Evolutionary conservation across 2,329 filamentous ascomycete species (phyloP).

Genomic region (Bipolaris bicolor): DNA sequence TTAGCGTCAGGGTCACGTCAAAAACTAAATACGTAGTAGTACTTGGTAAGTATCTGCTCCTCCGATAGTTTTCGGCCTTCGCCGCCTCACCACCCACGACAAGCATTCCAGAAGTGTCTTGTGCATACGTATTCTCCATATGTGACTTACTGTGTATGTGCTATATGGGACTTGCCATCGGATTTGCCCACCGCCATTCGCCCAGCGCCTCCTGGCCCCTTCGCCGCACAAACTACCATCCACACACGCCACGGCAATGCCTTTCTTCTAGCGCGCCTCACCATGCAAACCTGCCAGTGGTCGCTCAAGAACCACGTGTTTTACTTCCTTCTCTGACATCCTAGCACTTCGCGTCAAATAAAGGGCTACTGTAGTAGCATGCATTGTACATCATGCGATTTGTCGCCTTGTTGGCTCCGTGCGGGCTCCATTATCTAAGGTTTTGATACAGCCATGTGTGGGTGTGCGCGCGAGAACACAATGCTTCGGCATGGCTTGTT

Average conservation of each 20-base stretch:
- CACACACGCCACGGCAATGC: not conserved
- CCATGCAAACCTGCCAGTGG: not conserved
- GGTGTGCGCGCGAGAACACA: not conserved
- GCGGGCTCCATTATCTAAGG: not conserved
- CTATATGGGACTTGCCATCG: not conserved
- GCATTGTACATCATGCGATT: not conserved
- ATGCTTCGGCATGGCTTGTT: not conserved
- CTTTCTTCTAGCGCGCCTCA: not conserved
- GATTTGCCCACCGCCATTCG: not conserved
- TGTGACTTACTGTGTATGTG: too few relatives aligned
- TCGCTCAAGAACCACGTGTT: not conserved
- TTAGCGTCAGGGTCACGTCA: slow-evolving; percentile 6
- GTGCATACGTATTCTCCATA: too few relatives aligned
- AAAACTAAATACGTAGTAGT: not conserved
- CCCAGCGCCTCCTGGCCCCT: too few relatives aligned
- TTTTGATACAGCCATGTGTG: not conserved
- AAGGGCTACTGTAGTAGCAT: not conserved
- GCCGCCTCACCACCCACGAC: not conserved
- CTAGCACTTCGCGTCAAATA: not conserved
- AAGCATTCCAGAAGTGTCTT: slow-evolving; percentile 4
- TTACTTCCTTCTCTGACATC: not conserved
- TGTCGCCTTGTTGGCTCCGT: not conserved
- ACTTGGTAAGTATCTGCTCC: too few relatives aligned
- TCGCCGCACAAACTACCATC: not conserved
- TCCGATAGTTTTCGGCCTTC: slow-evolving; percentile 11